Percentiles rank a stretch among this genome's conserved stretches.
These are phyloP conservation scores for Camellia lanceoleosa DNA, from an alignment of 148 eudicot genomes.

Conservation along the genomic window DNA sequence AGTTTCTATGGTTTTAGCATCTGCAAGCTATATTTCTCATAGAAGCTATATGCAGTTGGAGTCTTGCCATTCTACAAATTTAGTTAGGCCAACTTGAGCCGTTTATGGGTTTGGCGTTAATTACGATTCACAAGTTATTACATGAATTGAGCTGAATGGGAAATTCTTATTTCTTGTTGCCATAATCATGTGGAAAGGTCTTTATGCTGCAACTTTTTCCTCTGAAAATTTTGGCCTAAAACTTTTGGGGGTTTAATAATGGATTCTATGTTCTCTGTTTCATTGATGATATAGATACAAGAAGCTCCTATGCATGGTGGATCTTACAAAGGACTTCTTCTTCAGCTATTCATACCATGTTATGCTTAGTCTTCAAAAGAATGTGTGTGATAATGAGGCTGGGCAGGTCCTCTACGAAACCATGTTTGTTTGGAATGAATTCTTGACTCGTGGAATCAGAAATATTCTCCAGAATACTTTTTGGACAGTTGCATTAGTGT, in stretches of 20 bases:
- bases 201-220: conserved; percentile 12
- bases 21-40: background rate
- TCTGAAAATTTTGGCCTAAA: background rate
- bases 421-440: conserved; percentile 98
- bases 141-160: background rate
- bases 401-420: conserved; percentile 60
- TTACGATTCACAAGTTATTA: background rate
- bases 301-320: conserved; percentile 89
- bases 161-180: background rate
- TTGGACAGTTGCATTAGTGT: conserved; percentile 93
- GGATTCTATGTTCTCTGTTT: conserved; percentile 9
- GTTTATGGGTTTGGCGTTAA: background rate
- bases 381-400: conserved; percentile 43
- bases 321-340: conserved; percentile 96
- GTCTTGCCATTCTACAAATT: conserved; percentile 6
- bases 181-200: background rate
- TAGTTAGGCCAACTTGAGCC: background rate
- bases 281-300: conserved; percentile 57
- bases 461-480: conserved; percentile 60
- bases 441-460: conserved; percentile 70
- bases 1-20: conserved; percentile 8
- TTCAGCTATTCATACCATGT: conserved; percentile 92
- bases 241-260: background rate
- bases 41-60: background rate
- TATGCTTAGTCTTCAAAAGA: conserved; percentile 86